Evolutionary conservation across 2,329 filamentous ascomycete species (phyloP).

Genomic region (Fusarium abutilonis): DNA sequence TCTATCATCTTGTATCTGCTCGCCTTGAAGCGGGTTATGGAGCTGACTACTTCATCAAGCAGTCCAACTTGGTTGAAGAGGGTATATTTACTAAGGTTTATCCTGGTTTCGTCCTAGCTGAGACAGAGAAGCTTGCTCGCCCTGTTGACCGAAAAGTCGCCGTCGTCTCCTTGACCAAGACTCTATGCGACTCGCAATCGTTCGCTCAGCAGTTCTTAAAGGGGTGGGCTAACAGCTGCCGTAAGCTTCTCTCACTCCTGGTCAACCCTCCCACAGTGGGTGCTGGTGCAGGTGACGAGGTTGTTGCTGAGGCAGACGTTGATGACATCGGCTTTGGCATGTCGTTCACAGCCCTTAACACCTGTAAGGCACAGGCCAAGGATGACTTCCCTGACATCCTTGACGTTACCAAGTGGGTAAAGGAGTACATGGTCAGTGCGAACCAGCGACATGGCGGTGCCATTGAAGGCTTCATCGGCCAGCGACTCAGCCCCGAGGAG

Average conservation of each 20-base stretch:
- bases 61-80: conserved; percentile 83
- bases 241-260: conserved; percentile 86
- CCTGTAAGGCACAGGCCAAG: conserved; percentile 76
- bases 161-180: conserved; percentile 92
- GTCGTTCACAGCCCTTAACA: conserved; percentile 93
- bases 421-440: conserved; percentile 78
- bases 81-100: conserved; percentile 88
- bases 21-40: conserved; percentile 82
- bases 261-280: conserved; percentile 82
- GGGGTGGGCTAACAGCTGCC: conserved; percentile 91
- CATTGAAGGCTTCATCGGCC: conserved; percentile 75
- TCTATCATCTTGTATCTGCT: conserved; percentile 92
- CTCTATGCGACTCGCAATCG: conserved; percentile 82
- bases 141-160: conserved; percentile 93
- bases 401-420: conserved; percentile 86
- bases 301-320: conserved; percentile 87
- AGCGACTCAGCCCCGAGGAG: conserved; percentile 73
- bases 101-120: conserved; percentile 83
- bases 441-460: conserved; percentile 77
- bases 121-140: conserved; percentile 86
- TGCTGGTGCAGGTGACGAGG: conserved; percentile 73
- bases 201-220: conserved; percentile 86
- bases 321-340: conserved; percentile 96
- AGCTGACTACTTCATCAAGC: conserved; percentile 88
- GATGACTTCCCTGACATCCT: conserved; percentile 90